Conservation (phyloP, 2,329 filamentous ascomycete species). For the Fusarium neocosmosporiellum region DNA sequence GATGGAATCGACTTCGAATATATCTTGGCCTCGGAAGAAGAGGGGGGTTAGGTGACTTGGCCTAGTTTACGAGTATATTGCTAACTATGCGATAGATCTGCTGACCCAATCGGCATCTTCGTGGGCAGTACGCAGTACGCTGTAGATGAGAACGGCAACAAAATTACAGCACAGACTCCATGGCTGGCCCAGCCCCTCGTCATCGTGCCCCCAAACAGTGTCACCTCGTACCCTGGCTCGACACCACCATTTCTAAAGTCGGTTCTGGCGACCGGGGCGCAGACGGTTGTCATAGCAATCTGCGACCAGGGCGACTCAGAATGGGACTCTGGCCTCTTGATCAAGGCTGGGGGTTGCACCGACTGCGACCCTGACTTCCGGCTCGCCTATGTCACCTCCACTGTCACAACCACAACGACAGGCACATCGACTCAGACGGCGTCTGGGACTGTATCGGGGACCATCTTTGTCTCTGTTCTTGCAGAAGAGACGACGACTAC, state of each 20-base stretch:
- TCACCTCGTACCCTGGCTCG: not conserved
- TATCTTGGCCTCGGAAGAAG: constrained; percentile 18
- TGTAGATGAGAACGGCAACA: not conserved
- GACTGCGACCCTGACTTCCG: not conserved
- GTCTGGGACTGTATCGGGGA: not conserved
- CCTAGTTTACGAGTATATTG: not conserved
- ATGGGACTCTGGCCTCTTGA: not conserved
- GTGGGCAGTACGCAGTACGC: not conserved
- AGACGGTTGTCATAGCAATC: not conserved
- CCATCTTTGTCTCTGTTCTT: not conserved
- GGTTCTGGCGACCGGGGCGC: not conserved
- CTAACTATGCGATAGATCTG: not conserved
- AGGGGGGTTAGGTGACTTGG: not conserved
- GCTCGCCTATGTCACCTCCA: not conserved
- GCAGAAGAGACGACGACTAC: not conserved
- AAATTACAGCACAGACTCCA: not conserved
- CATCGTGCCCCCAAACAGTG: not conserved
- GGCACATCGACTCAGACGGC: not conserved
- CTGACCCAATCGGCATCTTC: not conserved
- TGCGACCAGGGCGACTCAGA: not conserved
- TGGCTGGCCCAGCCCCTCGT: not conserved
- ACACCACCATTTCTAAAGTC: not conserved
- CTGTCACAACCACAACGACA: not conserved
- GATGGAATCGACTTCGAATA: constrained; percentile 2
- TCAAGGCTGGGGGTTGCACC: not conserved